Base-by-base conservation (phyloP, 2,329 filamentous ascomycete genomes). In the Cordyceps cateniannulata region DNA sequence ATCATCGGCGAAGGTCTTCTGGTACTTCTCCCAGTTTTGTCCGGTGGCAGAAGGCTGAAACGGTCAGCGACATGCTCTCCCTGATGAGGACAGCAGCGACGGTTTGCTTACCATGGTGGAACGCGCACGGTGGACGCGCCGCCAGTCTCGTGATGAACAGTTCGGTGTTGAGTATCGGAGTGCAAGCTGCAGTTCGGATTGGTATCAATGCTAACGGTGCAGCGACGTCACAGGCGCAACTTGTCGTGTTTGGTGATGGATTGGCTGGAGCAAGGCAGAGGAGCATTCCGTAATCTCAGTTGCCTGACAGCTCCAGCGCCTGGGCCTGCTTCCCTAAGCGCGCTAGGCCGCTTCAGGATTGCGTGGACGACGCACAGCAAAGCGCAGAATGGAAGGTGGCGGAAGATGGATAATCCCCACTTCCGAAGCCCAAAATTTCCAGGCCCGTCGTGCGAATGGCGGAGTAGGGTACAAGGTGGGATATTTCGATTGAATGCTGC, bases 1-100 rank as follows among this genome's bases (percentile, higher is more conserved):
- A 70, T 99, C 95, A 72, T 99, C 95, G 72, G 89, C 93, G 73
- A 91, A 99, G 73, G 88, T 93, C 84, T 98, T 97, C 80, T 90
- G 85, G 83, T 96, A 98, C 82, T 98, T 98, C 84, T 99, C 95
- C 95, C 95, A 99, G 84, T 86, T 91, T 77, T 84, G 79, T 75
- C 95, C 95, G 71, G 89, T 96, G 77, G 95, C 93, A 81, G 90
- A 93, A 83, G 93, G 93, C 93, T 97, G 85, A 75, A 29, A 27
- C 32, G 14, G 60, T 69, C 63, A 67, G 73, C 64, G 71, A 67
- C 64, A 57, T 51, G 45, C 47, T 52, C 27, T 58, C n/a, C 40
- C 38, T 47, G 45, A 38, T 16, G 18, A 48, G 20, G 49, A 35
- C 48, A 57, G 62, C 68, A 58, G 53, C 59, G 60, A 52, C 32